A percentile compares a stretch with the other conserved stretches of the same genome.
phyloP scores from a whole-genome alignment of 2,329 filamentous ascomycete genomes.

The Microascus cirrosus region DNA sequence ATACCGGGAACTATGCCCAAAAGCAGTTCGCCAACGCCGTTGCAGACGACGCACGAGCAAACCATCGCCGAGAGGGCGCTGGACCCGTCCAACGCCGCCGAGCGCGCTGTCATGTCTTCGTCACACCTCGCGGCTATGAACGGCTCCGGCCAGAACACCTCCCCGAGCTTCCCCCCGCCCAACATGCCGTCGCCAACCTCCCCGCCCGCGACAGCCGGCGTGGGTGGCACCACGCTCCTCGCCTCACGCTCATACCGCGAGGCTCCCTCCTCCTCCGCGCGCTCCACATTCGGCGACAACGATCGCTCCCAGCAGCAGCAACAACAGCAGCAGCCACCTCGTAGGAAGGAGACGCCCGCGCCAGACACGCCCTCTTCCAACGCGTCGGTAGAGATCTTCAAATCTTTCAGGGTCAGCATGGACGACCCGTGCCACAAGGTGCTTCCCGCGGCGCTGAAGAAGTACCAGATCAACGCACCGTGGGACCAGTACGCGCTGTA shows the following conservation, averaged over 20 bases:
- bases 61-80: conserved; percentile 52
- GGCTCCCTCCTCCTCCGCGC: conserved; percentile 36
- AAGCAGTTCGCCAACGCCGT: conserved; percentile 62
- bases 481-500: conserved; percentile 97
- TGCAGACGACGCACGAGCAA: conserved; percentile 58
- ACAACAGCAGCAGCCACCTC: conserved; percentile 23
- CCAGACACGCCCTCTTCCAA: conserved; percentile 48
- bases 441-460: conserved; percentile 85
- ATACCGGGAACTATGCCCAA: conserved; percentile 44
- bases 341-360: conserved; percentile 49
- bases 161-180: conserved; percentile 46
- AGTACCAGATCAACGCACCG: conserved; percentile 96
- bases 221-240: conserved; percentile 43
- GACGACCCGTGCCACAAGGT: conserved; percentile 98
- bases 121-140: conserved; percentile 63
- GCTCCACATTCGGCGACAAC: conserved; percentile 42
- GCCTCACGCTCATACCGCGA: conserved; percentile 51
- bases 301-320: conserved; percentile 25
- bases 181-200: conserved; percentile 57
- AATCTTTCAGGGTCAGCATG: conserved; percentile 95
- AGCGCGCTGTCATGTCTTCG: conserved; percentile 55
- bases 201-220: conserved; percentile 40
- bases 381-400: conserved; percentile 86
- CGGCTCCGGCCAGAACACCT: conserved; percentile 44
- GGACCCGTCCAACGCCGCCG: conserved; percentile 58